Evolutionary conservation across 768 basidiomycete species (phyloP).

Genomic region (Trametes villosa): DNA sequence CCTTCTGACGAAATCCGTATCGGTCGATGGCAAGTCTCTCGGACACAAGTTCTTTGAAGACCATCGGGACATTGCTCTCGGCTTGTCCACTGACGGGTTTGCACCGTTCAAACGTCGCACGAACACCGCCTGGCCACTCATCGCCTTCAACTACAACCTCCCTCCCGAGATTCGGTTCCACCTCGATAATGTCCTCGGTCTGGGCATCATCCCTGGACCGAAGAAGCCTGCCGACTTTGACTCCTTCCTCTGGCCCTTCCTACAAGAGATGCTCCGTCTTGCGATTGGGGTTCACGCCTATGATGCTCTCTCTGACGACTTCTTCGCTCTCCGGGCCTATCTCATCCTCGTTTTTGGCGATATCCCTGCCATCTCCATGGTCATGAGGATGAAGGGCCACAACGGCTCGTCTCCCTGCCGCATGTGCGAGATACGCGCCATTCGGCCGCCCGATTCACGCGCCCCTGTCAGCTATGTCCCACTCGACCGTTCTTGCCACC

Average conservation of each 20-base stretch:
- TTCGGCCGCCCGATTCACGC: slow-evolving; percentile 21
- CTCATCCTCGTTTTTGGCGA: slow-evolving; percentile 38
- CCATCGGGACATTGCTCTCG: slow-evolving; percentile 45
- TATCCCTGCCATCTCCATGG: slow-evolving; percentile 37
- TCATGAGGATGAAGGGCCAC: slow-evolving; percentile 47
- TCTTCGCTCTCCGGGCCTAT: slow-evolving; percentile 38
- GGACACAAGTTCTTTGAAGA: slow-evolving; percentile 41
- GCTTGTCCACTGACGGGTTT: slow-evolving; percentile 47
- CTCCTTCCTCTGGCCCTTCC: slow-evolving; percentile 43
- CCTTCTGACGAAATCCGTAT: slow-evolving; percentile 30
- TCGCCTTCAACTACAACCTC: slow-evolving; percentile 49
- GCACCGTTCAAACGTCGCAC: slow-evolving; percentile 38
- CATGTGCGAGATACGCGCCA: slow-evolving; percentile 41
- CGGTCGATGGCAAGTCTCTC: slow-evolving; percentile 30
- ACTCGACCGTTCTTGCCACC: slow-evolving; percentile 28
- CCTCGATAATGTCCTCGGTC: slow-evolving; percentile 39
- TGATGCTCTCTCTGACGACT: slow-evolving; percentile 28
- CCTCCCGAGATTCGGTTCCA: slow-evolving; percentile 44
- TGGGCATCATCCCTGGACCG: slow-evolving; percentile 52
- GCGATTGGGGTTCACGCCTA: slow-evolving; percentile 43
- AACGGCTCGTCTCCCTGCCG: slow-evolving; percentile 43
- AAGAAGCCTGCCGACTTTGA: slow-evolving; percentile 44
- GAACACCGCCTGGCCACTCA: slow-evolving; percentile 43
- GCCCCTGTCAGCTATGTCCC: slow-evolving; percentile 37
- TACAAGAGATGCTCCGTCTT: slow-evolving; percentile 41